Percentiles rank a stretch among this genome's conserved stretches.
These are phyloP conservation scores for Huiozyma sinensis DNA, from an alignment of 805 yeast genomes.

Conservation along the genomic window DNA sequence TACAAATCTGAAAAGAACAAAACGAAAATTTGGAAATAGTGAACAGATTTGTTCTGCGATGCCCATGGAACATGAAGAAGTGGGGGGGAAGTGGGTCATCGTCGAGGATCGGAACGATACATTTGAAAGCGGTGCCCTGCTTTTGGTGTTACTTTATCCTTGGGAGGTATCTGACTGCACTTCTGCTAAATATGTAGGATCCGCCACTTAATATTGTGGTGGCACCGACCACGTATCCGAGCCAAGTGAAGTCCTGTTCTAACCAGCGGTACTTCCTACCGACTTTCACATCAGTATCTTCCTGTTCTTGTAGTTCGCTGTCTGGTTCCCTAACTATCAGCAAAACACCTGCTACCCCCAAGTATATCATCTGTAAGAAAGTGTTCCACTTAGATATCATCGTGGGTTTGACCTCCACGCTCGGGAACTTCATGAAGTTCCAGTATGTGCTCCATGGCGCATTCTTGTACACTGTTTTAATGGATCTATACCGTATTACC, in stretches of 20 bases:
- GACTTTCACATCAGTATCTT: conserved; percentile 2
- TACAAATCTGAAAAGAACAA: no score
- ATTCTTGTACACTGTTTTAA: conserved; percentile 13
- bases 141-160: not conserved
- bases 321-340: conserved; percentile 7
- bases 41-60: no score
- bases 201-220: conserved; percentile 75
- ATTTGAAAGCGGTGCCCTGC: no score
- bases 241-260: conserved; percentile 11
- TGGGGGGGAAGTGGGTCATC: no score
- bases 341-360: conserved; percentile 49
- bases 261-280: not conserved
- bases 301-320: conserved; percentile 6
- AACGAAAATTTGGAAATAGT: no score
- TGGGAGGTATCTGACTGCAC: conserved; percentile 38
- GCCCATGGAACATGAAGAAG: no score
- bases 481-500: conserved; percentile 56
- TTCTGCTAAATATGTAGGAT: conserved; percentile 59
- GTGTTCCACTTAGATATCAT: conserved; percentile 81
- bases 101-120: no score
- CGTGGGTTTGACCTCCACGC: conserved; percentile 84
- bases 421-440: conserved; percentile 62
- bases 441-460: conserved; percentile 55
- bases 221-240: conserved; percentile 47
- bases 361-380: conserved; percentile 81